These are phyloP conservation scores for Fusarium poae DNA, from an alignment of 2,329 filamentous ascomycete genomes.

Conservation along the genomic window DNA sequence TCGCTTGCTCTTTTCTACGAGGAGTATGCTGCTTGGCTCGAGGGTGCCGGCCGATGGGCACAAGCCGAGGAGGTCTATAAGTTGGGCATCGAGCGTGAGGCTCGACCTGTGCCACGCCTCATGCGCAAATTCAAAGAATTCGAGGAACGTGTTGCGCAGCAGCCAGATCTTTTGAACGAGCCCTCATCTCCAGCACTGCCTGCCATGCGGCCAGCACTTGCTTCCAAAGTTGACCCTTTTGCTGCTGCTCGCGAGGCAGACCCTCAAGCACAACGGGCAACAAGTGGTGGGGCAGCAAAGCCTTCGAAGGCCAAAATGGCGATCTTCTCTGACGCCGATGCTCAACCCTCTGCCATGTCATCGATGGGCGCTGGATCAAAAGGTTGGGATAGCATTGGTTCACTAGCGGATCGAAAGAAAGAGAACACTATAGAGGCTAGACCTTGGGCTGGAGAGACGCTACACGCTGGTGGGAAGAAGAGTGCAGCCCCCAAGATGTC, in stretches of 20 bases:
- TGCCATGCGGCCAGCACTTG: constrained; percentile 83
- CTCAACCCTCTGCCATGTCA: constrained; percentile 68
- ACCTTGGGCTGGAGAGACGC: constrained; percentile 91
- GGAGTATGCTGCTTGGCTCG: constrained; percentile 94
- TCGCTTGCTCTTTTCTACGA: constrained; percentile 93
- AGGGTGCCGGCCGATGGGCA: constrained; percentile 83
- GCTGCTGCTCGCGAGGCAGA: constrained; percentile 67
- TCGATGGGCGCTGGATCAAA: constrained; percentile 68
- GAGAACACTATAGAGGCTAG: constrained; percentile 89
- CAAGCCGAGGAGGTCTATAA: constrained; percentile 96
- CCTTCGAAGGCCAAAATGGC: constrained; percentile 84
- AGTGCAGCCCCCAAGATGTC: constrained; percentile 81
- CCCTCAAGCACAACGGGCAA: constrained; percentile 73
- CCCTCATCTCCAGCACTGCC: constrained; percentile 91
- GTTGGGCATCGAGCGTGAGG: constrained; percentile 89
- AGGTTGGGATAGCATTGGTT: constrained; percentile 94
- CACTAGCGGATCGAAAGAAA: constrained; percentile 89
- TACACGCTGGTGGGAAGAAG: constrained; percentile 89
- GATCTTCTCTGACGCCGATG: constrained; percentile 86
- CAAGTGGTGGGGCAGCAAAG: constrained; percentile 67
- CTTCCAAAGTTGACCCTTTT: constrained; percentile 88
- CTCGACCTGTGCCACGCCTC: constrained; percentile 83
- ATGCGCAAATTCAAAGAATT: constrained; percentile 94
- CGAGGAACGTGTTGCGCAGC: constrained; percentile 78
- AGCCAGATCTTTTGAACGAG: constrained; percentile 70